These are phyloP conservation scores for Microsporum canis DNA, from an alignment of 2,329 filamentous ascomycete genomes.

Conservation along the genomic window DNA sequence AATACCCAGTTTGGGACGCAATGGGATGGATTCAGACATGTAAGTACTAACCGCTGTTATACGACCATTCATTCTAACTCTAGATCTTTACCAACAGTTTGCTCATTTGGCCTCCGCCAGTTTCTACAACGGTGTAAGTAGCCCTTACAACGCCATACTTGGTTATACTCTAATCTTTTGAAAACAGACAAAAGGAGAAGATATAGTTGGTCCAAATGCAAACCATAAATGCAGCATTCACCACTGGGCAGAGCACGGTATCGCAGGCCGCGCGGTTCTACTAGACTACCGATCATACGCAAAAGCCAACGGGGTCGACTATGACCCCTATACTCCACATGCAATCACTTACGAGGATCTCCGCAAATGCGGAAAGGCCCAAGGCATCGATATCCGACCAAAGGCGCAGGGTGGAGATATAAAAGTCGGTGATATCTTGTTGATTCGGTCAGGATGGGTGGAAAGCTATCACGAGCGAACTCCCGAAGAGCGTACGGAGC, in stretches of 20 bases:
- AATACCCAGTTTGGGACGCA: conserved; percentile 42
- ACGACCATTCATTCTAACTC: background rate
- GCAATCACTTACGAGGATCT: conserved; percentile 47
- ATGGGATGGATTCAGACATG: conserved; percentile 42
- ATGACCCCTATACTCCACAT: conserved; percentile 43
- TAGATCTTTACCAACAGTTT: conserved; percentile 20
- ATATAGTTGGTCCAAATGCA: conserved; percentile 24
- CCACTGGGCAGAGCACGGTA: conserved; percentile 33
- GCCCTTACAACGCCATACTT: background rate
- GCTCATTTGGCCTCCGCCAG: conserved; percentile 27
- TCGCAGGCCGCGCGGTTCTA: conserved; percentile 33
- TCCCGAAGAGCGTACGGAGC: conserved; percentile 23
- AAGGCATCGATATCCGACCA: conserved; percentile 52
- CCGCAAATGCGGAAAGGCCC: conserved; percentile 46
- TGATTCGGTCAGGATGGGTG: conserved; percentile 53
- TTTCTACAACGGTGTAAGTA: conserved; percentile 33
- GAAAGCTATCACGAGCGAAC: conserved; percentile 44
- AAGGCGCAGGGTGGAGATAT: conserved; percentile 44
- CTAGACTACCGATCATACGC: conserved; percentile 38
- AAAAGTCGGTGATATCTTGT: conserved; percentile 52
- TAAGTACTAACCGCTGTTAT: conserved; percentile 13
- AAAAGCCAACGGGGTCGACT: conserved; percentile 40
- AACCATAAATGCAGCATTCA: conserved; percentile 34
- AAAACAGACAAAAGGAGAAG: conserved; percentile 24
- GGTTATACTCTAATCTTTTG: background rate